Base-by-base conservation (phyloP, 305 asterid genomes). In the Striga hermonthica region DNA sequence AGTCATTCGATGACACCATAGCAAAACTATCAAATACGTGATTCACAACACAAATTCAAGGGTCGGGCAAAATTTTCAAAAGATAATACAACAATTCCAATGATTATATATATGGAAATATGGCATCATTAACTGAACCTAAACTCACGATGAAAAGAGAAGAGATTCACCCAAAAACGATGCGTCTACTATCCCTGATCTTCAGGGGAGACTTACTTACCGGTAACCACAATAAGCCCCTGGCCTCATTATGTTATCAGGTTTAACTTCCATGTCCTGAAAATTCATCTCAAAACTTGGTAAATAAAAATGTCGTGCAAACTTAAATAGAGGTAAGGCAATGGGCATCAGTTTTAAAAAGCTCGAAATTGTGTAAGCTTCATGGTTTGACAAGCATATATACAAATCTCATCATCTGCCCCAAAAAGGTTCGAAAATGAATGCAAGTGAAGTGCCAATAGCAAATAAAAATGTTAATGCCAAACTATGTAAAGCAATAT, bases 321-420 rank as follows among this genome's bases (percentile, higher is more conserved):
- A 63, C 71, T 78, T 78, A 74, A 78, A 74, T 74, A 71, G 79
- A 77, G 71, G 2, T n/a, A 22, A 22, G 31, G 2, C 82, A 77
- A 78, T 62, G 67, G 68, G 52, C 49, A 10, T 34, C 31, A 22
- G 31, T 22, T 22, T 22, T 22, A 22, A 22, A 22, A 22, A 22
- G 31, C 31, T 22, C 31, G 31, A 22, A 0, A 22, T 22, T 22
- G 31, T 22, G n/a, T 34, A 64, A 64, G 75, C 79, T 28, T 71
- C 82, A 78, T n/a, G 71, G 75, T 64, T 67, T 60, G 6, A 68
- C 74, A 15, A 74, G 82, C 79, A 65, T 70, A 65, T 70, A 7
- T 16, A 28, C 14, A 43, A 0, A 3, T 37, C 16, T 69, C 78
- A 73, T 77, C 78, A 73, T 70, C 49, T 76, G 71, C 76, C 76